Conservation (phyloP, 352 stramenopile genomes). For the Phytophthora palmivora region DNA sequence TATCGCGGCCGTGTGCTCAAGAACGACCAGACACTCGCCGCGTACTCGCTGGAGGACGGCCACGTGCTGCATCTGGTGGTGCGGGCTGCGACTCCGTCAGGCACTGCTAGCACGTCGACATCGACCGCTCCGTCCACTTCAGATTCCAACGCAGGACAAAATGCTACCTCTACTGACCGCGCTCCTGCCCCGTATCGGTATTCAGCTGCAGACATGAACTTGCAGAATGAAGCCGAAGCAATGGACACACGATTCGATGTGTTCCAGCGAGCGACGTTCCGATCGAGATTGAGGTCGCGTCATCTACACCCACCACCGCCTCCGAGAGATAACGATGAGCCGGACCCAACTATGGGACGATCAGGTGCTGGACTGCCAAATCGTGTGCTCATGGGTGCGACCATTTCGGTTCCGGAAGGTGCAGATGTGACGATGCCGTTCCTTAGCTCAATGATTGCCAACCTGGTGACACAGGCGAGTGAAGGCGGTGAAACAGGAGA, state of each 20-base stretch:
- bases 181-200: background rate
- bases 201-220: slow-evolving; percentile 1
- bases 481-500: slow-evolving; percentile 26
- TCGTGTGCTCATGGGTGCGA: slow-evolving; percentile 78
- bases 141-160: slow-evolving; percentile 2
- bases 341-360: slow-evolving; percentile 56
- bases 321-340: slow-evolving; percentile 71
- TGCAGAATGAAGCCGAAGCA: slow-evolving; percentile 11
- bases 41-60: slow-evolving; percentile 83
- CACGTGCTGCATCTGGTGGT: slow-evolving; percentile 85
- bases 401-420: slow-evolving; percentile 73
- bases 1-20: slow-evolving; percentile 89
- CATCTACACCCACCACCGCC: slow-evolving; percentile 15
- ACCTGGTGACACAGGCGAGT: slow-evolving; percentile 66
- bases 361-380: slow-evolving; percentile 16
- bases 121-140: slow-evolving; percentile 16
- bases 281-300: slow-evolving; percentile 20
- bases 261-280: slow-evolving; percentile 20
- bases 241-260: slow-evolving; percentile 21
- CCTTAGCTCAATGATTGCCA: slow-evolving; percentile 84
- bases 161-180: background rate
- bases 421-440: slow-evolving; percentile 80
- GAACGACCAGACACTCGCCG: slow-evolving; percentile 77
- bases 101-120: slow-evolving; percentile 24
- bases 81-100: slow-evolving; percentile 52